Percentiles rank a stretch among this genome's conserved stretches.
phyloP scores from a whole-genome alignment of 176 grass and related monocot species.

The Zoysia pacifica region DNA sequence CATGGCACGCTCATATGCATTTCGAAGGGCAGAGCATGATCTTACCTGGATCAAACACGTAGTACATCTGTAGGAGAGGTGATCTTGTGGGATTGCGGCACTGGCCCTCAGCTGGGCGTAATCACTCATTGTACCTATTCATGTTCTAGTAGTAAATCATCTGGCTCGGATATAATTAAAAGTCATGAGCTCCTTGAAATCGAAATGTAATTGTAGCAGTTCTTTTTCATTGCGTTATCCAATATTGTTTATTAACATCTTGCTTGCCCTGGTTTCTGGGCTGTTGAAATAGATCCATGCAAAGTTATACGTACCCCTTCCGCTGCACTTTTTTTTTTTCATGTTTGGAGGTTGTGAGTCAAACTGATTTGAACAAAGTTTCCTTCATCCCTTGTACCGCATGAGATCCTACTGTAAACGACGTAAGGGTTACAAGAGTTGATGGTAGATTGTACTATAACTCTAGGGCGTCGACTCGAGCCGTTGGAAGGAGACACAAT shows the following conservation, averaged over 20 bases:
- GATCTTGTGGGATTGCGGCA: background rate
- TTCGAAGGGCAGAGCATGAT: background rate
- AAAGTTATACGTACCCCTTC: background rate
- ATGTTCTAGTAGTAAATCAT: conserved; percentile 34
- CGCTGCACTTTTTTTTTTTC: background rate
- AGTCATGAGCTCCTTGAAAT: conserved; percentile 46
- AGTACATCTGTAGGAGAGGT: background rate
- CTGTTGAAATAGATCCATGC: background rate
- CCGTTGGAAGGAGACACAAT: background rate
- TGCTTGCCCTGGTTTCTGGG: background rate
- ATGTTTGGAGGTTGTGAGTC: background rate
- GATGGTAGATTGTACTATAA: background rate
- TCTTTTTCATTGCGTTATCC: conserved; percentile 19
- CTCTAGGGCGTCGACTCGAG: background rate
- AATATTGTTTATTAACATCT: conserved; percentile 1
- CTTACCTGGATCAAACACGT: conserved; percentile 4
- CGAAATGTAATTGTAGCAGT: conserved; percentile 46
- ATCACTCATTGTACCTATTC: conserved; percentile 34
- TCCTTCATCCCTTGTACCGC: background rate
- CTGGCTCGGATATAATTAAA: conserved; percentile 13
- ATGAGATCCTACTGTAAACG: background rate
- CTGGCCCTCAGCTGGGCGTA: background rate
- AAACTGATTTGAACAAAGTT: background rate
- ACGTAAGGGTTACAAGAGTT: background rate
- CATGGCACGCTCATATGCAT: background rate